Base-by-base conservation (phyloP, 2,329 filamentous ascomycete species). In the Diaporthe nobilis region DNA sequence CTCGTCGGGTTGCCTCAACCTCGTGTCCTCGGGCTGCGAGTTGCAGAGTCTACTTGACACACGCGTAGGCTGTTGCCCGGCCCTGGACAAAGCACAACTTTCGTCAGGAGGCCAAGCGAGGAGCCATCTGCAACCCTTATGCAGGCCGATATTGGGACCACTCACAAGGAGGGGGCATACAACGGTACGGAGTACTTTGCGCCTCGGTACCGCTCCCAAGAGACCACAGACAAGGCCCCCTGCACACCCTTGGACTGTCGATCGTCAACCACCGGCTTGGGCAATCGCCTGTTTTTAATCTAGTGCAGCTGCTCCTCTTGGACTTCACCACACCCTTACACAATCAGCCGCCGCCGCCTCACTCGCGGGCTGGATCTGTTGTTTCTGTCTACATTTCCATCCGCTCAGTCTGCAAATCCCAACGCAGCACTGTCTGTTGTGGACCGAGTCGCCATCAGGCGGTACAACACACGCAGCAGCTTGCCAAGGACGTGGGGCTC, bases 221-320 rank as follows among this genome's bases (percentile, higher is more conserved):
- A 53, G n/a, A 28, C 15, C 25, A 39, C 44, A 72, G 71, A 55
- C 71, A 17, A 31, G 71, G 71, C 20, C 37, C 49, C 58, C 49
- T 34, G 60, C 47, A 44, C 49, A 44, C 31, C 47, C 71, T 65
- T 31, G 39, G 47, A 28, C 71, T 44, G 65, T 39, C 44, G 47
- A 55, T 55, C 71, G 22, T 73, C 71, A 65, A 72, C 44, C 55
- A 49, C 37, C 44, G 25, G 42, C 31, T 72, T 68, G 65, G 22
- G 49, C 70, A 72, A 57, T 73, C 71, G 61, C 71, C 71, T 73
- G 58, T 65, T 63, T 55, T 53, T 72, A 70, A 70, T 63, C 58
- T 65, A 61, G 34, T 60, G 28, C 44, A 49, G 20, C 70, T 72
- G 71, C 71, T 65, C 47, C 37, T 57, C 37, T 55, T 73, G 34